Percentiles rank a stretch among this genome's conserved stretches.
Evolutionary conservation across 208 protist species (phyloP).

Genomic region (Jaenimonas drosophilae): DNA sequence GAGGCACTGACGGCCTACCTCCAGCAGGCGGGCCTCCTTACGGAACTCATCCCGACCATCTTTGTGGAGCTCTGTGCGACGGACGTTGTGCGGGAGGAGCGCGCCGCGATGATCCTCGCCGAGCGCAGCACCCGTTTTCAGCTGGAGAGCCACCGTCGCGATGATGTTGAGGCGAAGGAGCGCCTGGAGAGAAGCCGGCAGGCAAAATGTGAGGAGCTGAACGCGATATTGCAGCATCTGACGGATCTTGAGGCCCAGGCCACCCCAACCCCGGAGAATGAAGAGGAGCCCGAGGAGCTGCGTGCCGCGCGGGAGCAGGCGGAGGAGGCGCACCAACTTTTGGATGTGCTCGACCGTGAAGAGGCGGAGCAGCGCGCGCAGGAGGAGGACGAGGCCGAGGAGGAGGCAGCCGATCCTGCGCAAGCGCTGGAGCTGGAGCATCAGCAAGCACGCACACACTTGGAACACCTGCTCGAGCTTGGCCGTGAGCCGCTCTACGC

Average conservation of each 20-base stretch:
- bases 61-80: constrained; percentile 38
- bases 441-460: background rate
- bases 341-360: background rate
- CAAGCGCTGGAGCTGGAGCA: background rate
- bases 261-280: constrained; percentile 2
- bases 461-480: constrained; percentile 3
- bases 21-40: constrained; percentile 25
- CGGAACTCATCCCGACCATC: constrained; percentile 23
- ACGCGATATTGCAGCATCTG: too few species aligned
- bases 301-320: constrained; percentile 17
- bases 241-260: too few species aligned
- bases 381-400: constrained; percentile 7
- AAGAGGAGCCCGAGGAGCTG: constrained; percentile 20
- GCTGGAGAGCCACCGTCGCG: background rate
- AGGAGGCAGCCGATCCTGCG: constrained; percentile 1
- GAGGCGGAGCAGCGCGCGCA: constrained; percentile 6
- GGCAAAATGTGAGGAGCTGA: too few species aligned
- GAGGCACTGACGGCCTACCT: constrained; percentile 13
- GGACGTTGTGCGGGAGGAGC: background rate
- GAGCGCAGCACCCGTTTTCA: background rate
- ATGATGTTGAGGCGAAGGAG: constrained; percentile 7
- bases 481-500: background rate
- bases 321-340: background rate
- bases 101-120: constrained; percentile 3
- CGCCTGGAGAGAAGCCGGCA: too few species aligned